phyloP scores from a whole-genome alignment of 2,329 filamentous ascomycete genomes.

The Xylariomycetidae sp. region DNA sequence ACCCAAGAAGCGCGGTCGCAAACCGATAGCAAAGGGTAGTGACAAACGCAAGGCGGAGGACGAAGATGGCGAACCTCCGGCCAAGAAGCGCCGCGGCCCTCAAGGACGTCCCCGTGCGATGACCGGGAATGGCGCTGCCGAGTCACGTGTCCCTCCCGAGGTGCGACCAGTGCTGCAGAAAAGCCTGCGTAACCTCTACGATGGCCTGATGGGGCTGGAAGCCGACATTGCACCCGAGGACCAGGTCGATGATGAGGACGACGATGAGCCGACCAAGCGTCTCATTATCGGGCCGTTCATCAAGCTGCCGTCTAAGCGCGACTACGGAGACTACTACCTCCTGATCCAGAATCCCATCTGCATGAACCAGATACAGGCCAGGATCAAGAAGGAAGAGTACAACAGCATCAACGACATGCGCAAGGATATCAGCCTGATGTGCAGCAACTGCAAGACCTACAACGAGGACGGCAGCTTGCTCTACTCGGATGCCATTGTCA shows the following conservation, averaged over 20 bases:
- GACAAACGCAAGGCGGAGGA: conserved; percentile 88
- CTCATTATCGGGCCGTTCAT: conserved; percentile 92
- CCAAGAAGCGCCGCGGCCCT: conserved; percentile 71
- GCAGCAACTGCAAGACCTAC: conserved; percentile 87
- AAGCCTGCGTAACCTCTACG: conserved; percentile 70
- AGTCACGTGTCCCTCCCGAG: conserved; percentile 52
- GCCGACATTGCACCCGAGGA: conserved; percentile 61
- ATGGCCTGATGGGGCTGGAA: conserved; percentile 77
- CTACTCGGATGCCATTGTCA: conserved; percentile 85
- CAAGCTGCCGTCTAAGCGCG: conserved; percentile 79
- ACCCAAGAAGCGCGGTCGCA: conserved; percentile 79
- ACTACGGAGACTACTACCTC: conserved; percentile 92
- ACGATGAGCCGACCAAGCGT: conserved; percentile 57
- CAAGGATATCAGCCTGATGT: conserved; percentile 76
- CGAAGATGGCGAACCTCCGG: conserved; percentile 68
- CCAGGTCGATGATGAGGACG: conserved; percentile 44
- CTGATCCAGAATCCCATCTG: conserved; percentile 90
- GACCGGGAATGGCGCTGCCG: conserved; percentile 25
- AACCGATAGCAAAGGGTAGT: conserved; percentile 61
- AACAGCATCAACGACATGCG: conserved; percentile 72
- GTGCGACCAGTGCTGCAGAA: conserved; percentile 74
- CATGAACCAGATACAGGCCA: conserved; percentile 90
- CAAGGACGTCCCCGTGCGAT: conserved; percentile 62
- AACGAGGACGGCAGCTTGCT: conserved; percentile 93
- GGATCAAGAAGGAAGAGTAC: conserved; percentile 96